Percentiles rank a stretch among this genome's conserved stretches.
Conservation (phyloP, 345 rosid species). For the Pugionium cornutum region DNA sequence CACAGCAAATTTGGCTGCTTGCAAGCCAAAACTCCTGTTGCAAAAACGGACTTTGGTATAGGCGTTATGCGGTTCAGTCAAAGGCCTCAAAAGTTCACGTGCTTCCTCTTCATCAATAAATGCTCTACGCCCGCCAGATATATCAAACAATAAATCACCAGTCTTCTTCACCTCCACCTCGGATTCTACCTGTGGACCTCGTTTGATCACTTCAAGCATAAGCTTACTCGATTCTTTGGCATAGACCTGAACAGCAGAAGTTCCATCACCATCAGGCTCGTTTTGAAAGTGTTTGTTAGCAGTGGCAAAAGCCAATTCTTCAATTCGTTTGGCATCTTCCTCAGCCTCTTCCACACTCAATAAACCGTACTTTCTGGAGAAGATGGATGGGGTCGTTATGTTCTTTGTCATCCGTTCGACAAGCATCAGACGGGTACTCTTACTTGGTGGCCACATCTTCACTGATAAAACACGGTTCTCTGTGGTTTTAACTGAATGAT, state of each 20-base stretch:
- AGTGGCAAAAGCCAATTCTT: conserved; percentile 60
- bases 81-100: conserved; percentile 59
- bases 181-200: conserved; percentile 57
- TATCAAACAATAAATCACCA: conserved; percentile 55
- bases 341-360: conserved; percentile 71
- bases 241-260: conserved; percentile 84
- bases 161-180: conserved; percentile 38
- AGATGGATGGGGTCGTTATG: conserved; percentile 69
- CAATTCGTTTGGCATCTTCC: conserved; percentile 69
- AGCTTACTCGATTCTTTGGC: conserved; percentile 86
- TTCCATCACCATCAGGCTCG: conserved; percentile 92
- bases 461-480: conserved; percentile 54
- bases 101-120: conserved; percentile 80
- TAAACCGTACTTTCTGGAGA: conserved; percentile 76
- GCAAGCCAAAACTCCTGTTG: conserved; percentile 80
- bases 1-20: conserved; percentile 75
- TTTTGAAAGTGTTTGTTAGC: conserved; percentile 70
- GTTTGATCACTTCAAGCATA: conserved; percentile 77
- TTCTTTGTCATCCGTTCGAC: conserved; percentile 73
- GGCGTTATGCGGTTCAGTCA: conserved; percentile 56
- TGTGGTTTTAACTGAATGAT: conserved; percentile 42
- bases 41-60: conserved; percentile 70
- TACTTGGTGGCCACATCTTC: conserved; percentile 90
- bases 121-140: conserved; percentile 74
- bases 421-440: conserved; percentile 76